These are phyloP conservation scores for bread wheat (Triticum aestivum) DNA, from an alignment of 176 grass and related monocot genomes.

Conservation along the genomic window IWGSC_CS_RefSeq_v2.1 NC_057801.1:540501076-540501575, in stretches of 20 bases:
- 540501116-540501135: too few species aligned
- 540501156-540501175: too few species aligned
- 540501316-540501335: constrained; percentile 28
- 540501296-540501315: background rate
- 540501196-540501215: too few species aligned
- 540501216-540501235: background rate
- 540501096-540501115: too few species aligned
- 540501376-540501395: constrained; percentile 15
- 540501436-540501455: constrained; percentile 15
- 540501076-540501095: too few species aligned
- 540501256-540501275: background rate
- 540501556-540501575: background rate
- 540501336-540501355: constrained; percentile 20
- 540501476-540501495: background rate
- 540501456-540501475: constrained; percentile 3
- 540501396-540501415: constrained; percentile 47
- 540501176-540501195: too few species aligned
- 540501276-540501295: background rate
- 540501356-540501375: constrained; percentile 33
- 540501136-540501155: too few species aligned
- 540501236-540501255: background rate
- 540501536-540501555: background rate
- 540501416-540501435: constrained; percentile 7
- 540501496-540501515: background rate
- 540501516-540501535: background rate